A percentile compares a stretch with the other conserved stretches of the same genome.
phyloP scores from a whole-genome alignment of 2,329 filamentous ascomycete species.

The Cladosporium sphaerospermum region DNA sequence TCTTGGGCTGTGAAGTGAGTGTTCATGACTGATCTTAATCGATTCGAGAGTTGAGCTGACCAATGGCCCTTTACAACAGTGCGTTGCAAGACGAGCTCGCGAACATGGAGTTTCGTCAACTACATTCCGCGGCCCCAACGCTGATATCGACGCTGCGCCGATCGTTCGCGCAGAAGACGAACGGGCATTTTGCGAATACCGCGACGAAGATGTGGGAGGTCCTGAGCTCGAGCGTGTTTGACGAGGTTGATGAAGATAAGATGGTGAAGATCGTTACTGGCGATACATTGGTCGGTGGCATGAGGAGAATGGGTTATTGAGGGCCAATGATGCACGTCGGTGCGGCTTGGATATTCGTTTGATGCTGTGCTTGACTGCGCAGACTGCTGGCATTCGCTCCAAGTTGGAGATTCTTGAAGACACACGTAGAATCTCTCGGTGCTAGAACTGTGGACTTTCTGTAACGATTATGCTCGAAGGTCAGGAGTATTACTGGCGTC shows the following conservation, averaged over 20 bases:
- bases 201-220: constrained; percentile 28
- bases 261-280: constrained; percentile 17
- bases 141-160: constrained; percentile 24
- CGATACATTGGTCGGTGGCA: constrained; percentile 5
- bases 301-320: constrained; percentile 11
- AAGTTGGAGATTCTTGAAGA: too few species aligned
- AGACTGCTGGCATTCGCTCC: too few species aligned
- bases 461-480: too few species aligned
- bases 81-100: constrained; percentile 21
- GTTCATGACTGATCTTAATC: too few species aligned
- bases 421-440: too few species aligned
- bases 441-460: too few species aligned
- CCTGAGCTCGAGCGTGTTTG: constrained; percentile 22
- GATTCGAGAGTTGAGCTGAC: neutral
- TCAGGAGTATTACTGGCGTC: too few species aligned
- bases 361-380: neutral
- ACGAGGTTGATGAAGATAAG: constrained; percentile 21
- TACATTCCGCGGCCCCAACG: constrained; percentile 19
- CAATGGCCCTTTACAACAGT: constrained; percentile 11
- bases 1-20: constrained; percentile 20
- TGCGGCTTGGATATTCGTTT: neutral
- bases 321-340: neutral
- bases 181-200: constrained; percentile 4
- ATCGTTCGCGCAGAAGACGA: constrained; percentile 23
- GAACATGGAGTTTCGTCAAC: constrained; percentile 22